Evolutionary conservation across 2,329 filamentous ascomycete species (phyloP).

Genomic region (Delphinella strobiligena): DNA sequence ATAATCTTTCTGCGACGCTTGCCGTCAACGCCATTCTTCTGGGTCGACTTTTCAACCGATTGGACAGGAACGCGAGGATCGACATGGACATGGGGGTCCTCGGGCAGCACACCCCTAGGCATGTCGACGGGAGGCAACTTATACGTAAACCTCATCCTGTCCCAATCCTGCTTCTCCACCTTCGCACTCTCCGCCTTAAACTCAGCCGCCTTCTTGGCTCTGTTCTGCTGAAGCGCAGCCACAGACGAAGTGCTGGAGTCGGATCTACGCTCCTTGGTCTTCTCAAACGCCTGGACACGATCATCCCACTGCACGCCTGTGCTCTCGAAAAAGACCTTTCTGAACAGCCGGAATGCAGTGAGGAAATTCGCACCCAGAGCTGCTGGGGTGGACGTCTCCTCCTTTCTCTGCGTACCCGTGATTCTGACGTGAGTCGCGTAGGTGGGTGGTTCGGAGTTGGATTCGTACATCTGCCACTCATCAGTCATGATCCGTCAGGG

Average conservation of each 20-base stretch:
- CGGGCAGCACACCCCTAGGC: constrained; percentile 1
- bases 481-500: constrained; percentile 11
- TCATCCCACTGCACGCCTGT: constrained; percentile 30
- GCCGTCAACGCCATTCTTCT: background rate
- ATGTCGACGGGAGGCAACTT: background rate
- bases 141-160: constrained; percentile 6
- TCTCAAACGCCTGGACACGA: constrained; percentile 16
- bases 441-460: constrained; percentile 43
- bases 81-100: background rate
- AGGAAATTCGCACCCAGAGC: constrained; percentile 16
- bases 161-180: constrained; percentile 3
- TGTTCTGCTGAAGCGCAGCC: background rate
- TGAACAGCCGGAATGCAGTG: constrained; percentile 25
- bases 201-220: background rate
- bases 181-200: background rate
- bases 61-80: background rate
- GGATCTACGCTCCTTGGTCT: background rate
- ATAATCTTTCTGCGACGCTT: constrained; percentile 1
- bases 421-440: constrained; percentile 45
- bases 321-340: constrained; percentile 26
- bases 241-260: background rate
- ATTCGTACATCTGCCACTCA: constrained; percentile 52
- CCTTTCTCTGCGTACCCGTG: constrained; percentile 13
- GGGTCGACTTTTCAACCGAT: background rate
- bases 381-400: background rate